Conservation (phyloP, 225 moss, liverwort and hornwort species). For the Lunularia cruciata region DNA sequence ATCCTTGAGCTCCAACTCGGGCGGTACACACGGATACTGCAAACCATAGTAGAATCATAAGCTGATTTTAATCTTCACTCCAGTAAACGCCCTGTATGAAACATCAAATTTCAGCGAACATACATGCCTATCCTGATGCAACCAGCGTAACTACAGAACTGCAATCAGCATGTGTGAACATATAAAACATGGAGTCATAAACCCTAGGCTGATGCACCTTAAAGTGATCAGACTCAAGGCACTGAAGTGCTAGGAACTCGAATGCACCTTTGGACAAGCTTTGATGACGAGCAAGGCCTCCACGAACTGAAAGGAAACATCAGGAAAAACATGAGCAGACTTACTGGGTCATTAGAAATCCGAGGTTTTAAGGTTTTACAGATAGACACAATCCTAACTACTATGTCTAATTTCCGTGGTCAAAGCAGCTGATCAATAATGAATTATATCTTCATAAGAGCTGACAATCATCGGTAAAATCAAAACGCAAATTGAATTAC, state of each 20-base stretch:
- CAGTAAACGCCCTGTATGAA: no score
- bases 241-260: neutral
- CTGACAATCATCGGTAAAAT: no score
- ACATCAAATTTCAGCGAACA: no score
- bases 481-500: no score
- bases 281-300: conserved; percentile 49
- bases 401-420: no score
- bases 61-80: neutral
- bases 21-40: conserved; percentile 51
- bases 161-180: no score
- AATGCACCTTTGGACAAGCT: conserved; percentile 44
- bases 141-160: neutral
- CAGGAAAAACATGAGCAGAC: no score
- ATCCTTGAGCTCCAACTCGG: conserved; percentile 47
- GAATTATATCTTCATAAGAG: no score
- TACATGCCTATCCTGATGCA: neutral
- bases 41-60: neutral
- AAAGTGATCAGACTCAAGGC: neutral
- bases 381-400: no score
- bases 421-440: no score
- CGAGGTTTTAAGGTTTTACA: no score
- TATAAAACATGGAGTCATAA: neutral
- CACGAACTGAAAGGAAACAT: conserved; percentile 45
- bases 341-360: no score
- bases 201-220: neutral